Evolutionary conservation across 768 basidiomycete species (phyloP).

Genomic region (Russula foetens): DNA sequence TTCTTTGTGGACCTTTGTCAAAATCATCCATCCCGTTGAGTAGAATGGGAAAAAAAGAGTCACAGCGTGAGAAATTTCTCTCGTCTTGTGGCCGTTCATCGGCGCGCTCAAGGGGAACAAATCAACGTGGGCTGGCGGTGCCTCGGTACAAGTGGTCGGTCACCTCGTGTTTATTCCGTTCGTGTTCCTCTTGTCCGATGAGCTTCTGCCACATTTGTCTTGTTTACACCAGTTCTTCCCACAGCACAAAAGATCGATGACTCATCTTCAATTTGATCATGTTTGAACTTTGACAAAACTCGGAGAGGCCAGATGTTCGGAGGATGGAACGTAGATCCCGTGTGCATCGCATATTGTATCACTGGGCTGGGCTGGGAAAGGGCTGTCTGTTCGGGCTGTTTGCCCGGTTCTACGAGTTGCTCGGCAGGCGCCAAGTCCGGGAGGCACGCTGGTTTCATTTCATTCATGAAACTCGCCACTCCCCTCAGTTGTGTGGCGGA

Average conservation of each 20-base stretch:
- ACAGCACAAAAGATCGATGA: conserved; percentile 5
- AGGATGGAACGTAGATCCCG: conserved; percentile 18
- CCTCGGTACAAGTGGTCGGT: background rate
- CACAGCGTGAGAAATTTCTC: conserved; percentile 1
- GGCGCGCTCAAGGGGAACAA: background rate
- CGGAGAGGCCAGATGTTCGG: conserved; percentile 9
- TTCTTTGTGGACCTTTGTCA: background rate
- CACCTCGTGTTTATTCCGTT: conserved; percentile 2
- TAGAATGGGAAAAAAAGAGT: background rate
- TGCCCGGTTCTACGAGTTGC: conserved; percentile 14
- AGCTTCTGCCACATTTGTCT: background rate
- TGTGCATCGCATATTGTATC: conserved; percentile 10
- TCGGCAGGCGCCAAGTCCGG: conserved; percentile 15
- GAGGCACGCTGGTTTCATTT: conserved; percentile 21
- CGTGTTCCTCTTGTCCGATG: background rate
- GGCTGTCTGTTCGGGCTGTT: background rate
- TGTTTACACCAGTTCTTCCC: conserved; percentile 2
- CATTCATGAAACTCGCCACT: conserved; percentile 16
- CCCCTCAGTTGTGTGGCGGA: conserved; percentile 9
- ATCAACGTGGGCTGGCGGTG: background rate
- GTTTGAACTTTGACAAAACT: conserved; percentile 17
- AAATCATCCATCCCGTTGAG: background rate
- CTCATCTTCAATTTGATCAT: conserved; percentile 13
- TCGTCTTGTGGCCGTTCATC: background rate
- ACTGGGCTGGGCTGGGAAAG: too few relatives aligned